Evolutionary conservation across 202 grass and related monocot species (phyloP).

Genomic region (Dendrocalamus latiflorus): DNA sequence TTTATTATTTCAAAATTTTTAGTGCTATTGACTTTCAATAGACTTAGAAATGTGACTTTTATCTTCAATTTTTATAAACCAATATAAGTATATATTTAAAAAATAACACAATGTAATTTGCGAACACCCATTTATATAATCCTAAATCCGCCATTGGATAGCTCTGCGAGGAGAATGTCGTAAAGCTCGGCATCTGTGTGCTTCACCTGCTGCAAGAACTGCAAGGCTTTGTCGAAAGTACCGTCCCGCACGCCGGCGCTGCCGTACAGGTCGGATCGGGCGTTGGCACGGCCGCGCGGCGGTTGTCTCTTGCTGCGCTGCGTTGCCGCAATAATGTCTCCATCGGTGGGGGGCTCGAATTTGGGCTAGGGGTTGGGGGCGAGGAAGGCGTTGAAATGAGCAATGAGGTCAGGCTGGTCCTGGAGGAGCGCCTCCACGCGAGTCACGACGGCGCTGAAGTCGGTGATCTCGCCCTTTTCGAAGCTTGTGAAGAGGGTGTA

Average conservation of each 20-base stretch:
- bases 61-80: no score
- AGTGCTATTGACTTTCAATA: no score
- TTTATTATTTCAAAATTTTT: no score
- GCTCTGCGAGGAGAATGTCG: neutral
- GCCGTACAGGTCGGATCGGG: no score
- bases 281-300: no score
- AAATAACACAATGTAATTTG: no score
- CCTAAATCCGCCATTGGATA: no score
- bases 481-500: neutral
- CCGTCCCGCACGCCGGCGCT: neutral
- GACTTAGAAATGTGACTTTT: no score
- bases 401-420: neutral
- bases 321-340: neutral
- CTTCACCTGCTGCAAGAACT: neutral
- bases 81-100: no score
- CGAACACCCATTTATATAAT: no score
- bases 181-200: fast-evolving
- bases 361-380: neutral
- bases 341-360: no score
- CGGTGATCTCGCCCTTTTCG: neutral
- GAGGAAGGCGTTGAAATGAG: neutral
- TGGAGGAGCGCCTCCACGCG: neutral
- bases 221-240: no score
- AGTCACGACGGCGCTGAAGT: neutral
- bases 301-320: neutral